Conservation (phyloP, 805 yeast genomes). For the Candida morakotiae region DNA sequence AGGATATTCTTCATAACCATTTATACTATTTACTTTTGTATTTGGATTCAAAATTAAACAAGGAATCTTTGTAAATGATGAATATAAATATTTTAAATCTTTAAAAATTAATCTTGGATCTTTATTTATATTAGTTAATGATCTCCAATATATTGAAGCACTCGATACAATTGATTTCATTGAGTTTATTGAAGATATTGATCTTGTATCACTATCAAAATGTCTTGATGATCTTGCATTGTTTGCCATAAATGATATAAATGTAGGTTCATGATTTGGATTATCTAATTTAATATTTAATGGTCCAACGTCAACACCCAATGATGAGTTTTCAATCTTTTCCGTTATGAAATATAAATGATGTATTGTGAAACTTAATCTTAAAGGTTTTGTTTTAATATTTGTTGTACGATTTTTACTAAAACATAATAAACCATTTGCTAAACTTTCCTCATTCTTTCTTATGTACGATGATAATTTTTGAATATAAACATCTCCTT, state of each 20-base stretch:
- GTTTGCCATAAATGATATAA: constrained; percentile 56
- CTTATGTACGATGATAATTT: constrained; percentile 50
- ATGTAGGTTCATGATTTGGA: constrained; percentile 50
- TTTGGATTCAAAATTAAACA: constrained; percentile 60
- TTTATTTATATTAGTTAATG: constrained; percentile 25
- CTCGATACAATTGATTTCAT: constrained; percentile 47
- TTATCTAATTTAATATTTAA: constrained; percentile 55
- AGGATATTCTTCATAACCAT: constrained; percentile 66
- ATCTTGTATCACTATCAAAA: constrained; percentile 41
- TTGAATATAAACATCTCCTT: constrained; percentile 56
- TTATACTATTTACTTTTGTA: constrained; percentile 52
- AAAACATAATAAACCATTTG: constrained; percentile 54
- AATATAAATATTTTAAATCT: constrained; percentile 53
- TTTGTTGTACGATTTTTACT: constrained; percentile 30
- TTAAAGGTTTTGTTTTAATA: constrained; percentile 44
- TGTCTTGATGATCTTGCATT: constrained; percentile 43
- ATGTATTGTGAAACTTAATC: constrained; percentile 57
- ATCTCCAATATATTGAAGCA: constrained; percentile 40
- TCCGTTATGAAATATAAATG: constrained; percentile 62
- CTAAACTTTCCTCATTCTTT: constrained; percentile 54
- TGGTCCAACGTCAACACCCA: constrained; percentile 56
- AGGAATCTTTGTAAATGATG: constrained; percentile 63
- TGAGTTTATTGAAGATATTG: constrained; percentile 56
- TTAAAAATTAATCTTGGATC: constrained; percentile 44
- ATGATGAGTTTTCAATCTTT: constrained; percentile 46